Evolutionary conservation across 2,329 filamentous ascomycete genomes (phyloP).

Genomic region (Thielaviopsis euricoi): DNA sequence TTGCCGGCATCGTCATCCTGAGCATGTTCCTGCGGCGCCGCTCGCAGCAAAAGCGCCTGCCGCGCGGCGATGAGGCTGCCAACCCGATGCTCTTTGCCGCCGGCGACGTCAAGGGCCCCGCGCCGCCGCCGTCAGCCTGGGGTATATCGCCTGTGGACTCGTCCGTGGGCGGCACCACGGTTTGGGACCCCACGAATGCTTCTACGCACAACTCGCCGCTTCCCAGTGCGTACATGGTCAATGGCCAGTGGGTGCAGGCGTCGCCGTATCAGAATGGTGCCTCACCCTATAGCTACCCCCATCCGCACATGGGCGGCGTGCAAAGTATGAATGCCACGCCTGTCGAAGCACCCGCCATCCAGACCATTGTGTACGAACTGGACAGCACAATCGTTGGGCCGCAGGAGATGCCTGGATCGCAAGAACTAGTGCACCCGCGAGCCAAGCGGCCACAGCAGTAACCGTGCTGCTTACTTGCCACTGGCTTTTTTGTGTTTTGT

Average conservation of each 20-base stretch:
- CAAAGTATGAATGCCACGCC: slow-evolving; percentile 1
- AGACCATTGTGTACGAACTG: slow-evolving; percentile 8
- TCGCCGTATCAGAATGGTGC: neutral
- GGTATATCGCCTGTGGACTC: neutral
- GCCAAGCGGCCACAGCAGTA: neutral
- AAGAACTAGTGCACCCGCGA: slow-evolving; percentile 9
- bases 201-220: neutral
- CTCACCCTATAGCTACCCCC: neutral
- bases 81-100: slow-evolving; percentile 4
- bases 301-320: slow-evolving; percentile 1
- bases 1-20: slow-evolving; percentile 14
- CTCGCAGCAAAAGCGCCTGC: slow-evolving; percentile 12
- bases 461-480: no score
- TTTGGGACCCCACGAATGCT: slow-evolving; percentile 5
- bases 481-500: no score
- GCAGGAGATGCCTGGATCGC: slow-evolving; percentile 7
- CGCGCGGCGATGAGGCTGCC: neutral
- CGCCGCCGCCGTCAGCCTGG: neutral
- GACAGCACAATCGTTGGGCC: slow-evolving; percentile 4
- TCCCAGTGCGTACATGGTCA: slow-evolving; percentile 3
- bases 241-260: slow-evolving; percentile 7
- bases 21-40: slow-evolving; percentile 18
- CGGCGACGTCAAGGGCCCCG: neutral
- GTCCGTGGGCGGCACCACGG: neutral
- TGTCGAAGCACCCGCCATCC: slow-evolving; percentile 2